A percentile compares a stretch with the other conserved stretches of the same genome.
Evolutionary conservation across 2,329 filamentous ascomycete genomes (phyloP).

Genomic region (Pseudogymnoascus sp.): DNA sequence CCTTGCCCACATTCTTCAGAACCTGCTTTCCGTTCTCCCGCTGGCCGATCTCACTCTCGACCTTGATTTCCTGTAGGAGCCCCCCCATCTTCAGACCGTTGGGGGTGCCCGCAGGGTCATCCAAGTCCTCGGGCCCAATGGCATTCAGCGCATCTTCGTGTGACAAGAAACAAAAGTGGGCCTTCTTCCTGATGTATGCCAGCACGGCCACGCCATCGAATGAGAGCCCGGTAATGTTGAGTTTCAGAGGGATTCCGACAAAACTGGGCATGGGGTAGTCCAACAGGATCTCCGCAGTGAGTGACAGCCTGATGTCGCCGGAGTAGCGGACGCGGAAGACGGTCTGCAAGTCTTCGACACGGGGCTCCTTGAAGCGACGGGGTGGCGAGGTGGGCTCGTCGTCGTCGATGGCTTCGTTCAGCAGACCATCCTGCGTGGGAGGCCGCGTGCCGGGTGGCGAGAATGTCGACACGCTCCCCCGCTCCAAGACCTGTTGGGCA

Average conservation of each 20-base stretch:
- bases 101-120: constrained; percentile 21
- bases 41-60: constrained; percentile 96
- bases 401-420: constrained; percentile 25
- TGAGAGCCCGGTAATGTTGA: constrained; percentile 89
- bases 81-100: constrained; percentile 53
- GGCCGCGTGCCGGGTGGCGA: constrained; percentile 52
- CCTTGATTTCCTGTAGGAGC: constrained; percentile 82
- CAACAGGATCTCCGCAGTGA: constrained; percentile 90
- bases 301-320: constrained; percentile 76
- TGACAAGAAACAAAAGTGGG: constrained; percentile 91
- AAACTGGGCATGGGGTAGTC: constrained; percentile 99
- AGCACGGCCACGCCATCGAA: constrained; percentile 94
- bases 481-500: constrained; percentile 41
- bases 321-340: constrained; percentile 86
- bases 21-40: constrained; percentile 88
- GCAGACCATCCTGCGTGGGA: constrained; percentile 46
- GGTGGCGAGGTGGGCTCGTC: constrained; percentile 34
- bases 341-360: constrained; percentile 83
- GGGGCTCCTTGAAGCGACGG: constrained; percentile 60
- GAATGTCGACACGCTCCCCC: constrained; percentile 56
- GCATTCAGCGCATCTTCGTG: constrained; percentile 81
- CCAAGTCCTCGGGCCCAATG: constrained; percentile 35
- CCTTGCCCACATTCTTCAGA: constrained; percentile 96
- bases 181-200: constrained; percentile 79
- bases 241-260: constrained; percentile 85